A percentile compares a stretch with the other conserved stretches of the same genome.
Conservation (phyloP, 257 asterid species). For the Prunella vulgaris region DNA sequence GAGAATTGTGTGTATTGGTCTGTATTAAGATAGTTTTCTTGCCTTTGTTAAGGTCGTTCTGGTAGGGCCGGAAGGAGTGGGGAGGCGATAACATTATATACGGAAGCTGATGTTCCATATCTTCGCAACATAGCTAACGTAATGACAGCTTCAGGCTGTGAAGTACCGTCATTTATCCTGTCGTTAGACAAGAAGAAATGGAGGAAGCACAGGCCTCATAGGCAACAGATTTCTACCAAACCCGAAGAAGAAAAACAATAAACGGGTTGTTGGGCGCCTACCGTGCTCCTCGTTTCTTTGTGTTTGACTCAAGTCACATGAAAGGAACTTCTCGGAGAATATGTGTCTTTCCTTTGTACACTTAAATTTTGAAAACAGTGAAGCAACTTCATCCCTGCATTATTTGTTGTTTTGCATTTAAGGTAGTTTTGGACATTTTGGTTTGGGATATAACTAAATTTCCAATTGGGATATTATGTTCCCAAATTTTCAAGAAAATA, state of each 20-base stretch:
- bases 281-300: not conserved
- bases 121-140: slow-evolving; percentile 76
- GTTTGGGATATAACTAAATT: not conserved
- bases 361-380: not conserved
- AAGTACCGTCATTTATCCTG: slow-evolving; percentile 74
- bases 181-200: slow-evolving; percentile 62
- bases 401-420: not conserved
- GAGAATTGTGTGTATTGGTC: not conserved
- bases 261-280: not conserved
- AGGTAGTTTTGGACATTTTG: not conserved
- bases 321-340: not conserved
- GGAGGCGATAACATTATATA: slow-evolving; percentile 76
- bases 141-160: slow-evolving; percentile 75
- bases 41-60: slow-evolving; percentile 51
- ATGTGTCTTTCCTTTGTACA: not conserved
- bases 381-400: not conserved
- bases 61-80: slow-evolving; percentile 97
- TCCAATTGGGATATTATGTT: not conserved
- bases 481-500: not conserved
- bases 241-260: slow-evolving; percentile 24
- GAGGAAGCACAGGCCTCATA: slow-evolving; percentile 85
- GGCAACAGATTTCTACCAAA: slow-evolving; percentile 55
- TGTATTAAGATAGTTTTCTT: slow-evolving; percentile 9
- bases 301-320: not conserved
- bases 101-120: slow-evolving; percentile 69